phyloP scores from a whole-genome alignment of 2,329 filamentous ascomycete genomes.

The Penicillium nordicum region DNA sequence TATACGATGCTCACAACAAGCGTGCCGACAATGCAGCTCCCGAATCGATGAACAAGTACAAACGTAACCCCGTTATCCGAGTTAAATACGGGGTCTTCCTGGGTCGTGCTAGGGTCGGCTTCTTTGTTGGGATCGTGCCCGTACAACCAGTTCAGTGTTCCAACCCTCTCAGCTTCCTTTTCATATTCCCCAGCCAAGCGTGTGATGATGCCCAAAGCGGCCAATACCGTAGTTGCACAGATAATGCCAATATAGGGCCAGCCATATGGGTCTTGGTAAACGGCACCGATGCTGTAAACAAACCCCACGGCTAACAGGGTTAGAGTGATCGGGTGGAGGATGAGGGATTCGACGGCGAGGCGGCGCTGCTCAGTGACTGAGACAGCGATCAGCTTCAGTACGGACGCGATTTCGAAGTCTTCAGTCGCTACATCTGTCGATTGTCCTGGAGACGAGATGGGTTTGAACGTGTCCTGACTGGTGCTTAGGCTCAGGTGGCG shows the following conservation, averaged over 20 bases:
- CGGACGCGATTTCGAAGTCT: slow-evolving; percentile 58
- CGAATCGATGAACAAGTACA: not conserved
- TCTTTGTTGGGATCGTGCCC: slow-evolving; percentile 52
- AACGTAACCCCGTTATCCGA: not conserved
- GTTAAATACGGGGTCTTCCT: not conserved
- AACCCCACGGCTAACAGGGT: slow-evolving; percentile 38
- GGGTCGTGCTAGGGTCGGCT: slow-evolving; percentile 31
- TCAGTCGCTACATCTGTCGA: not conserved
- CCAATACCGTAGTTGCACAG: slow-evolving; percentile 60
- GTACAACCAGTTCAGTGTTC: slow-evolving; percentile 60
- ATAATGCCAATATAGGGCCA: slow-evolving; percentile 1
- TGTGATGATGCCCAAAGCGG: slow-evolving; percentile 60
- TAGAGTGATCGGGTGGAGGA: slow-evolving; percentile 58
- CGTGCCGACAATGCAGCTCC: slow-evolving; percentile 64
- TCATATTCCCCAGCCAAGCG: slow-evolving; percentile 62
- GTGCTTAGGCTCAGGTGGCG: slow-evolving; percentile 24
- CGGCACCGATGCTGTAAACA: slow-evolving; percentile 38
- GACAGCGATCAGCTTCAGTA: slow-evolving; percentile 72
- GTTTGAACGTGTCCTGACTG: slow-evolving; percentile 30
- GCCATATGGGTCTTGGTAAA: slow-evolving; percentile 34
- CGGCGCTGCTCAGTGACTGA: slow-evolving; percentile 80
- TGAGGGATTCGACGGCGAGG: slow-evolving; percentile 59
- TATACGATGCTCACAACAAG: slow-evolving; percentile 53
- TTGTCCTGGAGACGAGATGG: slow-evolving; percentile 23
- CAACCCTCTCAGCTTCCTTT: slow-evolving; percentile 57